Evolutionary conservation across 2,329 filamentous ascomycete genomes (phyloP).

Genomic region (Arthrobotrys sphaeroides): DNA sequence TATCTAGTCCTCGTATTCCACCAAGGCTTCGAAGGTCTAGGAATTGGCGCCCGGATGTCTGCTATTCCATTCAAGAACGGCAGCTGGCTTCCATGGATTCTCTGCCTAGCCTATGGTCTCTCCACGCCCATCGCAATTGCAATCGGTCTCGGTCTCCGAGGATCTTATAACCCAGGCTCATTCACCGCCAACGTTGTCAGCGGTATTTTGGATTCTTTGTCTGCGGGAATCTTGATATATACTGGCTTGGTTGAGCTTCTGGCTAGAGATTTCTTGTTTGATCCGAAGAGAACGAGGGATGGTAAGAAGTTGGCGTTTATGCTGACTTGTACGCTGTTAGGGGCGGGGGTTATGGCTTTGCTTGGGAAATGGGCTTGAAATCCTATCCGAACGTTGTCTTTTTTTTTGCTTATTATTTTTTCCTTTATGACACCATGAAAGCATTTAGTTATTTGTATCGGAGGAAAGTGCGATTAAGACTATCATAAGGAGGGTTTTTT

Average conservation of each 20-base stretch:
- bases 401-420: not conserved
- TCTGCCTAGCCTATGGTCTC: constrained; percentile 73
- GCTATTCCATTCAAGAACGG: constrained; percentile 62
- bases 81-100: constrained; percentile 63
- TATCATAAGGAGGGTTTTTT: too few species aligned
- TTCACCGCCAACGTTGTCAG: constrained; percentile 74
- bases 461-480: too few species aligned
- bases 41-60: constrained; percentile 76
- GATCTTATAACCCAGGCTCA: constrained; percentile 78
- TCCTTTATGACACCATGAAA: not conserved
- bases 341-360: constrained; percentile 75
- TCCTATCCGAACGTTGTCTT: not conserved
- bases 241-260: constrained; percentile 83
- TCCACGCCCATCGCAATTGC: constrained; percentile 82
- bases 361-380: constrained; percentile 77
- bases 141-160: constrained; percentile 77
- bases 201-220: constrained; percentile 77
- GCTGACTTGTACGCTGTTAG: constrained; percentile 67
- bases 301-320: constrained; percentile 66
- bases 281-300: constrained; percentile 60
- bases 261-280: constrained; percentile 76
- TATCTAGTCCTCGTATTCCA: constrained; percentile 76
- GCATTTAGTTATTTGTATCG: too few species aligned
- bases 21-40: constrained; percentile 80
- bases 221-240: constrained; percentile 80